A percentile compares a stretch with the other conserved stretches of the same genome.
These are phyloP conservation scores for Cercospora sp. DNA, from an alignment of 2,329 filamentous ascomycete species.

Conservation along the genomic window DNA sequence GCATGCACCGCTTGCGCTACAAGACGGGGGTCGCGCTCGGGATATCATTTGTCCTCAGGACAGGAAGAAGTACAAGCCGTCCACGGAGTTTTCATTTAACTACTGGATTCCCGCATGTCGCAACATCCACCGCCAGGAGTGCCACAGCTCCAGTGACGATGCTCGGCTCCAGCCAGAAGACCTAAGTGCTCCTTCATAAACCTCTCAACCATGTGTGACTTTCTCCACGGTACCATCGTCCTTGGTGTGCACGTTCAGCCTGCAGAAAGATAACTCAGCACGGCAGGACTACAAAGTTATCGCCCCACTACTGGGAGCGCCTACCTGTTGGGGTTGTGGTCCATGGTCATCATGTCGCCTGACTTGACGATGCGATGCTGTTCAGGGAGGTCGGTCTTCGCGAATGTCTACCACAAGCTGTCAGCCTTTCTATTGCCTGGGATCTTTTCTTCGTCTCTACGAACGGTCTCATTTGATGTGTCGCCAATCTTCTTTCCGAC, in stretches of 20 bases:
- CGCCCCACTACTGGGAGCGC: slow-evolving; percentile 2
- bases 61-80: not conserved
- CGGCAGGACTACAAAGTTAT: not conserved
- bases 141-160: not conserved
- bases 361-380: slow-evolving; percentile 50
- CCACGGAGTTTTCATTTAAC: not conserved
- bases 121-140: not conserved
- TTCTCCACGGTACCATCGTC: slow-evolving; percentile 52
- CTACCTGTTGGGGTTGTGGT: slow-evolving; percentile 49
- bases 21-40: not conserved
- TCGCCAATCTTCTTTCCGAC: slow-evolving; percentile 56
- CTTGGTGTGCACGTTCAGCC: slow-evolving; percentile 51
- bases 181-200: not conserved
- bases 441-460: slow-evolving; percentile 9
- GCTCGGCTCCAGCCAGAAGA: not conserved
- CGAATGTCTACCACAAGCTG: slow-evolving; percentile 47
- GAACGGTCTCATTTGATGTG: slow-evolving; percentile 46
- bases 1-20: not conserved
- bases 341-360: slow-evolving; percentile 50
- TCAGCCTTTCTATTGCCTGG: not conserved
- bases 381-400: slow-evolving; percentile 51
- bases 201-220: slow-evolving; percentile 47
- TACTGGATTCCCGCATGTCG: not conserved
- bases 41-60: not conserved
- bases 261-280: slow-evolving; percentile 18